These are phyloP conservation scores for Lasiodiplodia sp. DNA, from an alignment of 2,329 filamentous ascomycete species.

Conservation along the genomic window DNA sequence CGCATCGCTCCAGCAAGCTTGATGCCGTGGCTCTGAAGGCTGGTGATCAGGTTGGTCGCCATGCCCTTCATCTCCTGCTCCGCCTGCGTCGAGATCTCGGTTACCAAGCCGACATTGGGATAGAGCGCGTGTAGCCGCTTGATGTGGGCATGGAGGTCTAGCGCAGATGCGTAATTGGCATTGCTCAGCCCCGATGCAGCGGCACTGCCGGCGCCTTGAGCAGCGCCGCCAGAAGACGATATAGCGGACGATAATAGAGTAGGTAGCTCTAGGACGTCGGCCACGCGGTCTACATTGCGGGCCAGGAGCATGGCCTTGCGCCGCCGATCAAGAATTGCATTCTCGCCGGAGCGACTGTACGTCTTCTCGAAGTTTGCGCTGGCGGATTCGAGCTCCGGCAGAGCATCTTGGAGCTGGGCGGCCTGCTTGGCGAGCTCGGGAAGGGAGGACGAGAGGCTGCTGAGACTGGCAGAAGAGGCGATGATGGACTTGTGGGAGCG, in stretches of 20 bases:
- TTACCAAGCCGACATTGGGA: conserved; percentile 77
- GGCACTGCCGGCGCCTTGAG: conserved; percentile 55
- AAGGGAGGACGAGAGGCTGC: conserved; percentile 75
- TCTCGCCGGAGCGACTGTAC: conserved; percentile 76
- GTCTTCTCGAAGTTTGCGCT: conserved; percentile 82
- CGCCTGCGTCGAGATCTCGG: conserved; percentile 76
- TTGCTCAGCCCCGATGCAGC: conserved; percentile 47
- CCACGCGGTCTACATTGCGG: conserved; percentile 86
- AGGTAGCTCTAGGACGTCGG: conserved; percentile 90
- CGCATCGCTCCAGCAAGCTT: conserved; percentile 91
- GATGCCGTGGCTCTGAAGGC: conserved; percentile 77
- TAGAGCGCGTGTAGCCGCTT: conserved; percentile 84
- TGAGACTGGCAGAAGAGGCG: conserved; percentile 77
- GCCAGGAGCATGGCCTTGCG: conserved; percentile 82
- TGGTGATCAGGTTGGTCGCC: conserved; percentile 81
- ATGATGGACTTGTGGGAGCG: conserved; percentile 88
- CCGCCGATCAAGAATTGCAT: conserved; percentile 71
- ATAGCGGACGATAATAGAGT: conserved; percentile 83
- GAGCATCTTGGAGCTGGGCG: conserved; percentile 70
- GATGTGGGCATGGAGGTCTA: conserved; percentile 94
- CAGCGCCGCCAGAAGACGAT: conserved; percentile 51
- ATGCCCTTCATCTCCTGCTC: conserved; percentile 89
- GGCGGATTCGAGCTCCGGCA: conserved; percentile 80
- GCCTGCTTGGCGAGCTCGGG: conserved; percentile 72
- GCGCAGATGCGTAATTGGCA: conserved; percentile 83